A percentile compares a stretch with the other conserved stretches of the same genome.
Evolutionary conservation across 164 flowering plant species (phyloP).

Genomic region (Magnolia sinica): DNA sequence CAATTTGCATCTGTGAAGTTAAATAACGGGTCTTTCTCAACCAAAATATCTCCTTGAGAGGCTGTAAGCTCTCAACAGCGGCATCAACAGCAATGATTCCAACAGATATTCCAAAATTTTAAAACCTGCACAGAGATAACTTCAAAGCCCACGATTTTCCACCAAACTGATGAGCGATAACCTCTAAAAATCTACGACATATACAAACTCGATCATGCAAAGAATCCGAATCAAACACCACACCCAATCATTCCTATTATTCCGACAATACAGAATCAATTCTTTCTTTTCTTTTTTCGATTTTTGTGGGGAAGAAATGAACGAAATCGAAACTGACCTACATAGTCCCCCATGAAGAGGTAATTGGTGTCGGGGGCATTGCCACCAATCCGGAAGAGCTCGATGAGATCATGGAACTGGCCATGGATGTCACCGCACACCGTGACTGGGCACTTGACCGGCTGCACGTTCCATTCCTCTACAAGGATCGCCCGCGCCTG

Average conservation of each 20-base stretch:
- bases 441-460: conserved; percentile 47
- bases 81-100: neutral
- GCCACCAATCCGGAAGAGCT: conserved; percentile 46
- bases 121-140: neutral
- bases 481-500: conserved; percentile 41
- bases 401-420: conserved; percentile 45
- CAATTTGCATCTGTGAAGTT: neutral
- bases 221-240: neutral
- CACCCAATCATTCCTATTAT: neutral
- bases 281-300: neutral
- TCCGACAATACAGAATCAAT: no score
- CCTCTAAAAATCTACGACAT: neutral
- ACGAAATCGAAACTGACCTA: conserved; percentile 25
- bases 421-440: conserved; percentile 53
- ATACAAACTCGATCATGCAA: neutral
- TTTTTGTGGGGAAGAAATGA: neutral
- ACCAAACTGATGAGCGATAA: neutral
- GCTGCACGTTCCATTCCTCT: conserved; percentile 48
- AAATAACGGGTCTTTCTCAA: neutral
- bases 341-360: conserved; percentile 48
- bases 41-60: neutral
- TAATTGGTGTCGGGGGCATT: conserved; percentile 44
- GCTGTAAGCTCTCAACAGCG: neutral
- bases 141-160: neutral
- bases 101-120: neutral